Base-by-base conservation (phyloP, 2,329 filamentous ascomycete genomes). In the Verticillium zaregamsianum region DNA sequence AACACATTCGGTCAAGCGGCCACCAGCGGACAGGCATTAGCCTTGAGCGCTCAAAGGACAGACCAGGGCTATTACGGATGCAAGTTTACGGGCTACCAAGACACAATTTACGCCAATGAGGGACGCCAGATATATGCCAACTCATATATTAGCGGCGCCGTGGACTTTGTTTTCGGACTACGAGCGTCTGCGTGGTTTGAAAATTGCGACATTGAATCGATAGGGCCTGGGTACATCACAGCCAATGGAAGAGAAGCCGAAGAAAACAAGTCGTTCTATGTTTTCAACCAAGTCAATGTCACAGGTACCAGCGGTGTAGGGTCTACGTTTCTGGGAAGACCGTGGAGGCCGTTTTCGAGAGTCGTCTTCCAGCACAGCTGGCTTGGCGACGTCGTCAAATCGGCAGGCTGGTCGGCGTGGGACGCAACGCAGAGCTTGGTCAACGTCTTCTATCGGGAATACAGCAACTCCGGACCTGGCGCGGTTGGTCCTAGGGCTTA, bases 161-260 rank as follows among this genome's bases (percentile, higher is more conserved):
- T 81, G 6, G 85, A 87, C 69, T 87, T 85, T 71, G 82, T 87
- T 69, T 87, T 87, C 65, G 85, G 85, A 11, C 81, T 85, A 68
- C 69, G 76, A 25, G 83, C 80, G 1, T 68, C 71, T 3, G 79
- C 79, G 11, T 87, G 83, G 83, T 83, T 87, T 64, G 79, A 84
- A 60, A 82, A 60, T 64, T 77, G 77, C 62, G 77, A 81, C 56
- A 81, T 86, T 63, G 71, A 78, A 40, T 79, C 82, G 32, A 71
- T 81, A 5, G 69, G 72, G 15, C 72, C 72, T 0, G 82, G 82
- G 17, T 82, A 75, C 67, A 74, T 83, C 64, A 81, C 79, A 11
- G 79, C 79, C 61, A 76, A 74, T 59, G 81, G 81, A 7, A 76
- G 80, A 55, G 60, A 73, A 32, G 67, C 71, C 20, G 75, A 76